phyloP scores from a whole-genome alignment of 2,329 filamentous ascomycete genomes.

The Paecilomyces niveus region DNA sequence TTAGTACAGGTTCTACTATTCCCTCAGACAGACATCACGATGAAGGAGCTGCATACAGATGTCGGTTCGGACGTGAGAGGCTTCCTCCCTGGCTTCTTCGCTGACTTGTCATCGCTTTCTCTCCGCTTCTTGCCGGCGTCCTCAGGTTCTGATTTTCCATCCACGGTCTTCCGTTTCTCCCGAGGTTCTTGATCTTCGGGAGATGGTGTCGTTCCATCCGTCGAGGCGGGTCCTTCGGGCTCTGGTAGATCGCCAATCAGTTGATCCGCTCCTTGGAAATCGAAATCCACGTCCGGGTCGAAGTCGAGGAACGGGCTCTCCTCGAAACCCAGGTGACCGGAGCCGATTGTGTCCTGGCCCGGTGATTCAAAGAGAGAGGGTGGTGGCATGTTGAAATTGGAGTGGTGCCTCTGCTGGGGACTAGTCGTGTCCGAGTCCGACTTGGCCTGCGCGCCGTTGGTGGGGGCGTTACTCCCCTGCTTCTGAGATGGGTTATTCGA shows the following conservation, averaged over 20 bases:
- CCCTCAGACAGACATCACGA: background rate
- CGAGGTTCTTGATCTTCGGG: slow-evolving; percentile 43
- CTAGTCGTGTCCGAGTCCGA: slow-evolving; percentile 19
- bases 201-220: slow-evolving; percentile 13
- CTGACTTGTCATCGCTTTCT: slow-evolving; percentile 74
- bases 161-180: slow-evolving; percentile 53
- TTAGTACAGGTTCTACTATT: slow-evolving; percentile 13
- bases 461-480: slow-evolving; percentile 14
- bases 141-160: slow-evolving; percentile 52
- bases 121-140: slow-evolving; percentile 61
- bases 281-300: slow-evolving; percentile 71
- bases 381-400: slow-evolving; percentile 29
- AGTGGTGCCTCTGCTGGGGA: slow-evolving; percentile 29
- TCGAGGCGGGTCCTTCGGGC: slow-evolving; percentile 20
- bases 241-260: slow-evolving; percentile 72
- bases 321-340: slow-evolving; percentile 50
- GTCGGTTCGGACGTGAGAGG: slow-evolving; percentile 92
- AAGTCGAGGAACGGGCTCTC: slow-evolving; percentile 82
- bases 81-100: slow-evolving; percentile 95
- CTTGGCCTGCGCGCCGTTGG: slow-evolving; percentile 11
- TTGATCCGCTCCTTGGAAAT: slow-evolving; percentile 53
- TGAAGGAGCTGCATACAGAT: slow-evolving; percentile 59
- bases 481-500: slow-evolving; percentile 51
- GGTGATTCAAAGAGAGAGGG: slow-evolving; percentile 24
- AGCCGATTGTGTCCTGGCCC: slow-evolving; percentile 31